Percentiles rank a stretch among this genome's conserved stretches.
These are phyloP conservation scores for Candida odintsovae DNA, from an alignment of 805 yeast genomes.

Conservation along the genomic window DNA sequence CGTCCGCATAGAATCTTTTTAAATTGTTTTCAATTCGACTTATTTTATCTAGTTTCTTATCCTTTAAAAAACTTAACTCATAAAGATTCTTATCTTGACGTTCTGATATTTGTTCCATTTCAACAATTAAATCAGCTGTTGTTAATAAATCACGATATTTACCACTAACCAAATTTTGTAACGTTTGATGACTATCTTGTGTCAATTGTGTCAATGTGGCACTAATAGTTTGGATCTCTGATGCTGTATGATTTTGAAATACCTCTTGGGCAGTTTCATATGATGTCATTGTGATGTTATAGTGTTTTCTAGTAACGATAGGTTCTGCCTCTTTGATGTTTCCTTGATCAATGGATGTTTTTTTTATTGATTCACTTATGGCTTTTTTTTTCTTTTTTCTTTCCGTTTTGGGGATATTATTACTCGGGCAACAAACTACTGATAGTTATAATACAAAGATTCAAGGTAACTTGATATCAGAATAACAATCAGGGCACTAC, in stretches of 20 bases:
- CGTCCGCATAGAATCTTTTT: background rate
- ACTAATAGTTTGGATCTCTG: background rate
- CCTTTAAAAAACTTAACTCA: slow-evolving; percentile 16
- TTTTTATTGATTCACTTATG: too few relatives aligned
- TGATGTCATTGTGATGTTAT: background rate
- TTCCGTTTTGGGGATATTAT: slow-evolving; percentile 1
- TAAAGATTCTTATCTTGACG: slow-evolving; percentile 17
- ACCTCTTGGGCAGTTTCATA: background rate
- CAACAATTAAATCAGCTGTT: slow-evolving; percentile 22
- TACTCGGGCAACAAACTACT: too few relatives aligned
- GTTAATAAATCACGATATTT: slow-evolving; percentile 21
- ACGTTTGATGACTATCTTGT: slow-evolving; percentile 10
- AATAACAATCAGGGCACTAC: too few relatives aligned
- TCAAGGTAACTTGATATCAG: too few relatives aligned
- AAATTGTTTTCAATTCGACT: slow-evolving; percentile 14
- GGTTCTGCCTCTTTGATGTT: too few relatives aligned
- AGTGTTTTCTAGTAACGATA: background rate
- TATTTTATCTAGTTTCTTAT: slow-evolving; percentile 8
- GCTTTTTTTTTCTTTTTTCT: background rate
- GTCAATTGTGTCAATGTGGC: background rate
- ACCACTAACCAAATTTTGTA: slow-evolving; percentile 19
- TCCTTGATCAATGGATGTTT: too few relatives aligned
- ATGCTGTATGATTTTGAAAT: background rate
- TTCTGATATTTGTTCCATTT: slow-evolving; percentile 16
- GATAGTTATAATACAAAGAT: too few relatives aligned